These are phyloP conservation scores for Lactarius indigo DNA, from an alignment of 768 basidiomycete species.

Conservation along the genomic window DNA sequence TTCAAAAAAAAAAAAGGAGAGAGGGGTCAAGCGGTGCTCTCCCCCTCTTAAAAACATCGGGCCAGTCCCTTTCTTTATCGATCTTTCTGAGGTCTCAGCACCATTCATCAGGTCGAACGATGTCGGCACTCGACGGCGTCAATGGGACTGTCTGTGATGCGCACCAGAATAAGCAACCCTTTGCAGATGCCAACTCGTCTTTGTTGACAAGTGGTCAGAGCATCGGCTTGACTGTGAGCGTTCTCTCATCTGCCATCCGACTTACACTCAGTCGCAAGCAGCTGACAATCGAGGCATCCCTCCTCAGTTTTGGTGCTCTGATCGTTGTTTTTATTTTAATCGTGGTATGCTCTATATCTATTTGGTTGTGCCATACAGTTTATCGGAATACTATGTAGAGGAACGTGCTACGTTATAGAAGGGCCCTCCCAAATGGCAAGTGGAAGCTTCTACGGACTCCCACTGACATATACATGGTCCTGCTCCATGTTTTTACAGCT, in stretches of 20 bases:
- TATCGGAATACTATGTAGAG: background rate
- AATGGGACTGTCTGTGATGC: constrained; percentile 2
- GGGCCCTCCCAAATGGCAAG: background rate
- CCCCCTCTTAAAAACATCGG: background rate
- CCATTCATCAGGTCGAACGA: background rate
- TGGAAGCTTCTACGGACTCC: constrained; percentile 35
- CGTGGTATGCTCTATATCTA: background rate
- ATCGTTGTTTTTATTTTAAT: constrained; percentile 5
- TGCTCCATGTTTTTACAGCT: background rate
- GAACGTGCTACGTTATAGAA: constrained; percentile 1
- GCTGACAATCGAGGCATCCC: constrained; percentile 35
- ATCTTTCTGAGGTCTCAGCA: background rate
- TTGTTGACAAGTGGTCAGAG: constrained; percentile 35
- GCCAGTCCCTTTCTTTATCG: background rate
- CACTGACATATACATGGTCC: constrained; percentile 42
- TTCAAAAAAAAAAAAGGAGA: too few relatives aligned
- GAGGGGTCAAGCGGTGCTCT: too few relatives aligned
- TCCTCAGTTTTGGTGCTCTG: background rate
- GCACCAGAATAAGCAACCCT: background rate
- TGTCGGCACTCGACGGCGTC: background rate
- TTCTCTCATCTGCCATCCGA: background rate
- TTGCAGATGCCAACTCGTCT: background rate
- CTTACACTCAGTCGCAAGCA: constrained; percentile 17
- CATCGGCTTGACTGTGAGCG: constrained; percentile 36
- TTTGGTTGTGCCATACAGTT: too few relatives aligned